Percentiles rank a stretch among this genome's conserved stretches.
Evolutionary conservation across 2,329 filamentous ascomycete species (phyloP).

Genomic region (Trichoderma gracile): DNA sequence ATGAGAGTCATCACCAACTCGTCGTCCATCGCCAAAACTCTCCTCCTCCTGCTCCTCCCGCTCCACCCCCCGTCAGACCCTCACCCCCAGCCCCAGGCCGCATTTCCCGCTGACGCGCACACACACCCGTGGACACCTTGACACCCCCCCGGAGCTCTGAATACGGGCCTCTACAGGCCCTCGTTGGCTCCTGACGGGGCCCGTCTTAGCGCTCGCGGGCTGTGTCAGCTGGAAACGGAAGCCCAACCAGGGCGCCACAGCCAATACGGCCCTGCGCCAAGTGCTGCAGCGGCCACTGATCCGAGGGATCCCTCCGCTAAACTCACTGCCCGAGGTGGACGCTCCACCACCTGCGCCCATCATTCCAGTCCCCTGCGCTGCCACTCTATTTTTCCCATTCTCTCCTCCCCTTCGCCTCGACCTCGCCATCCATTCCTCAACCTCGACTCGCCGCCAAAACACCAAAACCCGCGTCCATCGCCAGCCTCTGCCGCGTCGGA

Average conservation of each 20-base stretch:
- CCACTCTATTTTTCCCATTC: not conserved
- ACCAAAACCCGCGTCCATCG: constrained; percentile 23
- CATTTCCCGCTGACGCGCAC: constrained; percentile 20
- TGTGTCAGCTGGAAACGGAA: constrained; percentile 17
- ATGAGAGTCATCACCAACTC: too few species aligned
- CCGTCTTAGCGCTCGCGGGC: constrained; percentile 18
- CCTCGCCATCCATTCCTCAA: not conserved
- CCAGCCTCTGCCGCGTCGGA: not conserved
- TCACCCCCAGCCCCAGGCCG: not conserved
- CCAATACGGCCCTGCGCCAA: not conserved
- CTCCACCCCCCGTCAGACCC: not conserved
- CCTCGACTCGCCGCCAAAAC: not conserved
- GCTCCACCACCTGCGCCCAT: not conserved
- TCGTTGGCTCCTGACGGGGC: constrained; percentile 21
- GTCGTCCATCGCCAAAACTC: not conserved
- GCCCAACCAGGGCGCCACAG: constrained; percentile 6
- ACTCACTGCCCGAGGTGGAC: too few species aligned
- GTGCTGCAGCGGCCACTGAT: not conserved
- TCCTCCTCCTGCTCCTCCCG: not conserved
- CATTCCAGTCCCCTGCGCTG: constrained; percentile 1
- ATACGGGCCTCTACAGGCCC: constrained; percentile 22
- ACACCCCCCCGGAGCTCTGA: not conserved
- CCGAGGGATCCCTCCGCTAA: not conserved
- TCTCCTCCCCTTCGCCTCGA: not conserved
- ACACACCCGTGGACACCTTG: too few species aligned